Conservation (phyloP, 1,284 basidiomycete genomes). For the Trametes polyzona region DNA sequence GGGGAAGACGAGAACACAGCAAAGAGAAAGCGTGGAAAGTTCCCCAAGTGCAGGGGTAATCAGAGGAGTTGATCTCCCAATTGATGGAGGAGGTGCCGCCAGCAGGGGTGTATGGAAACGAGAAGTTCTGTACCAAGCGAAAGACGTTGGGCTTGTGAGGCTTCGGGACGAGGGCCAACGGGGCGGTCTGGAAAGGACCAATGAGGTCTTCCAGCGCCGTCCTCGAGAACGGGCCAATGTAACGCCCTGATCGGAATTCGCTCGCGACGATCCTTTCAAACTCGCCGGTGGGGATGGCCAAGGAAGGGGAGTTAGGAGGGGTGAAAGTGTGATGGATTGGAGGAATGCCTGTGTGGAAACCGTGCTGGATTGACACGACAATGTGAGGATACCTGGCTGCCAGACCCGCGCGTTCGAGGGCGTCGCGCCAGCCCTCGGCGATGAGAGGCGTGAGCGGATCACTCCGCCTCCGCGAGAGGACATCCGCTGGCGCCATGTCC, state of each 20-base stretch:
- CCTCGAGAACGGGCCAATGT: conserved; percentile 39
- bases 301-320: conserved; percentile 30
- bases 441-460: conserved; percentile 24
- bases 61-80: too few relatives aligned
- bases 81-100: too few relatives aligned
- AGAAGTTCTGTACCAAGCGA: too few relatives aligned
- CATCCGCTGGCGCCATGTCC: conserved; percentile 31
- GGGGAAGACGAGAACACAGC: too few relatives aligned
- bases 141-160: too few relatives aligned
- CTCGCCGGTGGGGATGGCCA: not conserved
- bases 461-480: conserved; percentile 27
- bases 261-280: conserved; percentile 22
- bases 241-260: conserved; percentile 34
- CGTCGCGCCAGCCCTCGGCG: conserved; percentile 29
- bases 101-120: too few relatives aligned
- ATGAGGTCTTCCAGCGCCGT: not conserved
- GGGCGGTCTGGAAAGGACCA: conserved; percentile 46
- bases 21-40: too few relatives aligned
- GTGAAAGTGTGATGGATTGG: conserved; percentile 23
- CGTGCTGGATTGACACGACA: conserved; percentile 9
- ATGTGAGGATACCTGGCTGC: conserved; percentile 20
- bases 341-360: conserved; percentile 33
- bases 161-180: too few relatives aligned
- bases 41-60: too few relatives aligned
- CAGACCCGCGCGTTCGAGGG: conserved; percentile 24